These are phyloP conservation scores for Bolboschoenus planiculmis DNA, from an alignment of 176 grass and related monocot species.

Conservation along the genomic window DNA sequence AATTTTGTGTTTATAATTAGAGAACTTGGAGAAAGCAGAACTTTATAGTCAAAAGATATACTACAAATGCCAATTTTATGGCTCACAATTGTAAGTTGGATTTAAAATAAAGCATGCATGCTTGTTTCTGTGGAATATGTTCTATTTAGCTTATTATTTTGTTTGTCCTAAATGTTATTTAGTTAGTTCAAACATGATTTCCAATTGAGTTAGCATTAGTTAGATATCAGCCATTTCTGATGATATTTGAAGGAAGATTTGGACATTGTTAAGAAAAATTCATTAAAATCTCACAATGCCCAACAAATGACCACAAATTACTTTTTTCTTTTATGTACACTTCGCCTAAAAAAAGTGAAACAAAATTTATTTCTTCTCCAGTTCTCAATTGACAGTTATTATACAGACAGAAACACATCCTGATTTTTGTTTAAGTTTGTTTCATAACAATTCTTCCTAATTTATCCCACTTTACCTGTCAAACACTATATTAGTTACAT, in stretches of 20 bases:
- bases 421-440: background rate
- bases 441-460: background rate
- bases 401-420: background rate
- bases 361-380: too few relatives aligned
- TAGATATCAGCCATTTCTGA: background rate
- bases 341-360: too few relatives aligned
- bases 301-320: background rate
- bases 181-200: too few relatives aligned
- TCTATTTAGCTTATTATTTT: background rate
- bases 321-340: background rate
- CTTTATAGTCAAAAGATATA: too few relatives aligned
- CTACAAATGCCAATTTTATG: too few relatives aligned
- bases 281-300: background rate
- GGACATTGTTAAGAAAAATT: background rate
- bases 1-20: too few relatives aligned
- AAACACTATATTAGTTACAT: too few relatives aligned
- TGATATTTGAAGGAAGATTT: background rate
- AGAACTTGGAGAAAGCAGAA: too few relatives aligned
- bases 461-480: background rate
- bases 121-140: too few relatives aligned
- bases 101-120: too few relatives aligned
- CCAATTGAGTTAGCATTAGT: too few relatives aligned
- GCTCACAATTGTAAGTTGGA: too few relatives aligned
- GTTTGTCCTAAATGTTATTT: background rate
- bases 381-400: background rate